phyloP scores from a whole-genome alignment of 2,329 filamentous ascomycete species.

The Sporothrix humicola region DNA sequence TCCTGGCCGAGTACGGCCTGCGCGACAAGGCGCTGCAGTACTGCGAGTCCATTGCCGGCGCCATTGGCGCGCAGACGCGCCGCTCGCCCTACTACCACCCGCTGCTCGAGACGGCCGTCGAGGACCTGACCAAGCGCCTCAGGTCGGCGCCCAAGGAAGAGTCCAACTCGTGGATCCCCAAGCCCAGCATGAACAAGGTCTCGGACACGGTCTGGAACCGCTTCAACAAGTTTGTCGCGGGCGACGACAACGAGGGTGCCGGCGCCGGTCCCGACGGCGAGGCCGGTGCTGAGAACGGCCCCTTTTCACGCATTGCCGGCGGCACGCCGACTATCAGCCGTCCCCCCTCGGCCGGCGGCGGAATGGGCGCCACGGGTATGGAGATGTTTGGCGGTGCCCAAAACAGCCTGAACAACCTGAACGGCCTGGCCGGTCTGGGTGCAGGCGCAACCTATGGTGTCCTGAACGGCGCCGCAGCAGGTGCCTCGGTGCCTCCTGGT shows the following conservation, averaged over 20 bases:
- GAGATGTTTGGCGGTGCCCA: constrained; percentile 71
- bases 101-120: constrained; percentile 73
- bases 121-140: constrained; percentile 82
- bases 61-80: constrained; percentile 80
- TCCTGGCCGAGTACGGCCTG: constrained; percentile 82
- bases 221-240: constrained; percentile 95
- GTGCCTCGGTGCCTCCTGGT: constrained; percentile 38
- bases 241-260: constrained; percentile 76
- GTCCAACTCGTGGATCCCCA: constrained; percentile 87
- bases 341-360: constrained; percentile 69
- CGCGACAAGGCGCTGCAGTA: constrained; percentile 86
- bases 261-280: constrained; percentile 62
- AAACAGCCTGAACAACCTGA: constrained; percentile 33
- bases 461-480: constrained; percentile 40
- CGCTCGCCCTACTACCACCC: constrained; percentile 85
- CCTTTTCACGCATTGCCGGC: constrained; percentile 82
- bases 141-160: constrained; percentile 84
- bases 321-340: constrained; percentile 76
- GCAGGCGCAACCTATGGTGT: constrained; percentile 34
- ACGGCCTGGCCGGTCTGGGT: neutral
- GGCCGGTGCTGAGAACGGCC: constrained; percentile 67
- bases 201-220: constrained; percentile 88
- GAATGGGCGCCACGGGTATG: constrained; percentile 60
- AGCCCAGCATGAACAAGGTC: constrained; percentile 94
- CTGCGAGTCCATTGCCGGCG: constrained; percentile 79